Base-by-base conservation (phyloP, 192 early-diverging fungal genomes). In the Nowakowskiella sp. region DNA sequence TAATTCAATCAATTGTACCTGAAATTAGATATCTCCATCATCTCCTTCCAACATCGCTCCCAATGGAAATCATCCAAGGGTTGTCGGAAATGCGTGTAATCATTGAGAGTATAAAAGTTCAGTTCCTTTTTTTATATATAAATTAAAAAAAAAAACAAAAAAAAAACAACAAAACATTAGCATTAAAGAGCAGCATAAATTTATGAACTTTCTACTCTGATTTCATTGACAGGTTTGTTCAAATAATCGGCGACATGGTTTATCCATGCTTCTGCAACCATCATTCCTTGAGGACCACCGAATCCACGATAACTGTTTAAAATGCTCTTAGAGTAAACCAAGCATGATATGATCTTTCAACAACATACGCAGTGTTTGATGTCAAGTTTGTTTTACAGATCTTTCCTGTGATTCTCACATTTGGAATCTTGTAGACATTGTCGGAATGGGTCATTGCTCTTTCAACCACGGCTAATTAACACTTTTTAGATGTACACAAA, bases 261-360 rank as follows among this genome's bases (percentile, higher is more conserved):
- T 39, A 92, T 83, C 57, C 75, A 86, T 22, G 78, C 80, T 67
- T 91, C 89, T 7, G 76, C 73, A 36, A 91, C 68, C 54, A 91
- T 72, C 83, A 88, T 86, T 31, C 83, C 87, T 67, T 92, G 87
- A 44, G 88, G 87, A 19, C 74, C 86, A 44, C 90, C 90, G 56
- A 91, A 92, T 25, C 89, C 80, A 55, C 90, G 74, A 75, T 90
- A 85, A 2, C 36, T 39, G 36, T 39, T 39, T 39, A 13, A 13
- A 39, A 39, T 13, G 19, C 13, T 13, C 13, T 39, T 13, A 13
- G n/a, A 19, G 19, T 39, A 39, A 39, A 13, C 19, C 13, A 13
- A 19, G 13, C 13, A 39, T 39, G 13, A 39, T 39, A 13, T 39
- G 13, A 13, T 39, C 19, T 39, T 13, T 39, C 19, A 13, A 19